These are phyloP conservation scores for Gonium pectorale DNA, from an alignment of 139 green algal species.

Conservation along the genomic window DNA sequence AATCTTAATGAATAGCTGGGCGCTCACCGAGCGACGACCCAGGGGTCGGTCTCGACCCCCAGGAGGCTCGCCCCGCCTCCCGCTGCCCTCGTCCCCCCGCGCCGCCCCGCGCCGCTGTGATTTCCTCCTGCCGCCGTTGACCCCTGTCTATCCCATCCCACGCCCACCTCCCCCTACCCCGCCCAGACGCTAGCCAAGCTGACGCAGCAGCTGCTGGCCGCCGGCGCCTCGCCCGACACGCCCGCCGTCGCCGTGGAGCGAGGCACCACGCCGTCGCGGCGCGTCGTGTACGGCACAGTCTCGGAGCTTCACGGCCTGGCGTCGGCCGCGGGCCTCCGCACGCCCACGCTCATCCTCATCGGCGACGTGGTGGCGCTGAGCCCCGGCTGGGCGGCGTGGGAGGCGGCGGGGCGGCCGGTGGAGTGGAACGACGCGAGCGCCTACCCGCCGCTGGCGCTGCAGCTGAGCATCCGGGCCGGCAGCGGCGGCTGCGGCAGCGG, in stretches of 20 bases:
- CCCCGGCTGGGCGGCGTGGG: conserved; percentile 48
- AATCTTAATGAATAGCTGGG: no score
- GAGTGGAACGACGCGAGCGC: conserved; percentile 42
- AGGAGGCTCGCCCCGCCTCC: no score
- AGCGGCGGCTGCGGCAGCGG: no score
- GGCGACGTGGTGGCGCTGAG: conserved; percentile 65
- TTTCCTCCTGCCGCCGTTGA: no score
- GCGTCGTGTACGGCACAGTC: conserved; percentile 82
- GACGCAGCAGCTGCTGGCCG: conserved; percentile 68
- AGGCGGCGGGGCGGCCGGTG: conserved; percentile 29
- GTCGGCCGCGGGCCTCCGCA: conserved; percentile 69
- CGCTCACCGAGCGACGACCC: no score
- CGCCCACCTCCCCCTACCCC: not conserved
- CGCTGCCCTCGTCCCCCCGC: no score
- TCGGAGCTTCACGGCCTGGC: conserved; percentile 60
- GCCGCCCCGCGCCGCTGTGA: no score
- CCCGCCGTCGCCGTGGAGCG: conserved; percentile 96
- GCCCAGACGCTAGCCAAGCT: conserved; percentile 83
- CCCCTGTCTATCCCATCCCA: not conserved
- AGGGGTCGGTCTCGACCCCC: no score
- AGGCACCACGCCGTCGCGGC: conserved; percentile 90
- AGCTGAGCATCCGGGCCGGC: no score
- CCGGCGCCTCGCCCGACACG: conserved; percentile 71
- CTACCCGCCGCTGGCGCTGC: conserved; percentile 22
- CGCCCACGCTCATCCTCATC: conserved; percentile 96